These are phyloP conservation scores for Aegilops sharonensis DNA, from an alignment of 176 grass and related monocot genomes.

Conservation along the genomic window DNA sequence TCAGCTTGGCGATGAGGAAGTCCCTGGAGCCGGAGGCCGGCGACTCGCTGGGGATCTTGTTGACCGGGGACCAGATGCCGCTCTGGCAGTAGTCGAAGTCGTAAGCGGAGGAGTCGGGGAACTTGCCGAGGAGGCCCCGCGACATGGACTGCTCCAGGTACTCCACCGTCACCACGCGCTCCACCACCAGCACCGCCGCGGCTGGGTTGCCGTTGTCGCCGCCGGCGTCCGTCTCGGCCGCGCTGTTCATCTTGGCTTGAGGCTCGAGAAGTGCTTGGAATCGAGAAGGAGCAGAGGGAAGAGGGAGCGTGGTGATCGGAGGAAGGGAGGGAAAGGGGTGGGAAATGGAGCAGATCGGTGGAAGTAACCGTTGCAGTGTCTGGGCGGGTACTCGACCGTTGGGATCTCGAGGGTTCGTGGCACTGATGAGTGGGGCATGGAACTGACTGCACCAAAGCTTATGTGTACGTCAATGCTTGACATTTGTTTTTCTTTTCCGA, in stretches of 20 bases:
- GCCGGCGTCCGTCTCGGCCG: background rate
- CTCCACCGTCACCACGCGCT: conserved; percentile 94
- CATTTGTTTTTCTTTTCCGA: no score
- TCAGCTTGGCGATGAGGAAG: conserved; percentile 49
- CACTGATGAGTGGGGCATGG: conserved; percentile 5
- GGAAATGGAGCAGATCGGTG: background rate
- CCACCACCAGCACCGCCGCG: conserved; percentile 38
- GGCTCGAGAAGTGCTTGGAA: background rate
- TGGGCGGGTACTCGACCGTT: conserved; percentile 45
- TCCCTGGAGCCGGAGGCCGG: background rate
- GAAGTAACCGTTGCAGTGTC: conserved; percentile 42
- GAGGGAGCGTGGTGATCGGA: background rate
- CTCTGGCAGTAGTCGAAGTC: conserved; percentile 98
- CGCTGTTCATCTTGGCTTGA: conserved; percentile 23
- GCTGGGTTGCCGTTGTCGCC: background rate
- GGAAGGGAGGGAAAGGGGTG: background rate
- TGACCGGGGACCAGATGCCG: conserved; percentile 88
- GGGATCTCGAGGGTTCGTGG: background rate
- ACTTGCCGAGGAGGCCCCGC: conserved; percentile 73
- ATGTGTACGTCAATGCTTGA: no score
- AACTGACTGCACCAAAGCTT: background rate
- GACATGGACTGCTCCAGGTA: conserved; percentile 81
- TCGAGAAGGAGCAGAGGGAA: background rate
- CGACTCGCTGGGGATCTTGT: conserved; percentile 53
- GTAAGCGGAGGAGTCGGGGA: conserved; percentile 72